Evolutionary conservation across 306 rosid genomes (phyloP).

Genomic region (Echinosophora koreensis): DNA sequence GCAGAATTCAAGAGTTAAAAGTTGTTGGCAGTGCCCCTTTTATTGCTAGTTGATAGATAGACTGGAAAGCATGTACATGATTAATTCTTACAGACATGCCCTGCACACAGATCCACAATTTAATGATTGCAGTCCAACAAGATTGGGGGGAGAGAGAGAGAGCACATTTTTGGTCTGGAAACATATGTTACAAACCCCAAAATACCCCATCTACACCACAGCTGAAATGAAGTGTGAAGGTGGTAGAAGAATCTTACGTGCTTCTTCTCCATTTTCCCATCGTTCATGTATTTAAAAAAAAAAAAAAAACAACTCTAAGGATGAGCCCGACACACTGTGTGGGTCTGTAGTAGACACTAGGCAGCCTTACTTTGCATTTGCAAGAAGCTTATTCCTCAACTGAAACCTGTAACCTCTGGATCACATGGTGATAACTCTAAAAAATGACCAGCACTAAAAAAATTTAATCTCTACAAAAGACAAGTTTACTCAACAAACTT

Average conservation of each 20-base stretch:
- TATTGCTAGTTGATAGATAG: constrained; percentile 19
- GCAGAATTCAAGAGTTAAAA: constrained; percentile 30
- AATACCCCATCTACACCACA: constrained; percentile 16
- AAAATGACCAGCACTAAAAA: background rate
- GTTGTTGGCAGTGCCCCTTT: constrained; percentile 12
- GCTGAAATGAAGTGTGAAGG: constrained; percentile 24
- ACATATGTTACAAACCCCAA: constrained; percentile 26
- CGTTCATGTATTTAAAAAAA: background rate
- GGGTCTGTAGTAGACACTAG: no score
- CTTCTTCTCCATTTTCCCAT: constrained; percentile 30
- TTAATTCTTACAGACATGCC: constrained; percentile 1
- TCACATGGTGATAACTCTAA: background rate
- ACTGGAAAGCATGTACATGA: constrained; percentile 19
- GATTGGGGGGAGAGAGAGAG: background rate
- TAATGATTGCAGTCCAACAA: constrained; percentile 6
- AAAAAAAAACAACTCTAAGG: background rate
- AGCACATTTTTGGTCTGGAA: constrained; percentile 2
- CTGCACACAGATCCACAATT: constrained; percentile 3
- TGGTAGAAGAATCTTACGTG: constrained; percentile 1
- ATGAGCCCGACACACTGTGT: background rate
- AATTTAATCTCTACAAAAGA: background rate
- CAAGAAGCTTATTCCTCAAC: no score
- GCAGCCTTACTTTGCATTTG: no score
- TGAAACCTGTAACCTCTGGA: no score
- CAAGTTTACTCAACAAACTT: constrained; percentile 12